These are phyloP conservation scores for Penicillium daleae DNA, from an alignment of 495 filamentous ascomycete genomes.

Conservation along the genomic window DNA sequence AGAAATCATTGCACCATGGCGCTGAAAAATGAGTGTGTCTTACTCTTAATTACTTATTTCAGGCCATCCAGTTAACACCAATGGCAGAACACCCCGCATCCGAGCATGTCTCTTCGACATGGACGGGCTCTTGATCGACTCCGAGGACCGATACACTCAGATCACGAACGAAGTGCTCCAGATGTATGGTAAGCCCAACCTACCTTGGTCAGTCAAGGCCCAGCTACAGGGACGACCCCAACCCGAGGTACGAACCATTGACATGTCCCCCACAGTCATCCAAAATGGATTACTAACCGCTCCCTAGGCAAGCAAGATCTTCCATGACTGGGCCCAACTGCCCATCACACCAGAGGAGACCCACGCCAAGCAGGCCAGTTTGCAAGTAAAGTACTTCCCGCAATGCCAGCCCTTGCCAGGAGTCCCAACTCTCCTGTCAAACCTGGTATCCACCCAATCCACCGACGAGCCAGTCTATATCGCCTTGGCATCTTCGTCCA, in stretches of 20 bases:
- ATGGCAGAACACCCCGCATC: slow-evolving; percentile 68
- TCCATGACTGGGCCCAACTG: slow-evolving; percentile 84
- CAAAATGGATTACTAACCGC: not conserved
- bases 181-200: slow-evolving; percentile 66
- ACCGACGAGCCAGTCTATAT: slow-evolving; percentile 65
- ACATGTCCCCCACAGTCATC: not conserved
- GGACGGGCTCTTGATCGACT: slow-evolving; percentile 93
- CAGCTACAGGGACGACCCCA: slow-evolving; percentile 90
- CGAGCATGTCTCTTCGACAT: slow-evolving; percentile 98
- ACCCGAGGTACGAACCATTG: slow-evolving; percentile 55
- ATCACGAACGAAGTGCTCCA: slow-evolving; percentile 81
- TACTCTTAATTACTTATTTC: not conserved
- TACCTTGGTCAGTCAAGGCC: slow-evolving; percentile 95
- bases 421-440: slow-evolving; percentile 66
- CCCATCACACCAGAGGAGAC: slow-evolving; percentile 73
- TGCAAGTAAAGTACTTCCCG: slow-evolving; percentile 76
- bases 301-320: slow-evolving; percentile 53
- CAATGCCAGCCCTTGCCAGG: slow-evolving; percentile 76
- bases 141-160: slow-evolving; percentile 87
- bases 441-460: slow-evolving; percentile 47
- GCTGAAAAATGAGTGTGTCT: not conserved
- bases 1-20: not conserved
- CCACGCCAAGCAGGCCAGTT: slow-evolving; percentile 52
- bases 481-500: slow-evolving; percentile 83
- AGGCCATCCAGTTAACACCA: slow-evolving; percentile 13